These are phyloP conservation scores for Porpolomopsis calyptriformis DNA, from an alignment of 768 basidiomycete genomes.

Conservation along the genomic window DNA sequence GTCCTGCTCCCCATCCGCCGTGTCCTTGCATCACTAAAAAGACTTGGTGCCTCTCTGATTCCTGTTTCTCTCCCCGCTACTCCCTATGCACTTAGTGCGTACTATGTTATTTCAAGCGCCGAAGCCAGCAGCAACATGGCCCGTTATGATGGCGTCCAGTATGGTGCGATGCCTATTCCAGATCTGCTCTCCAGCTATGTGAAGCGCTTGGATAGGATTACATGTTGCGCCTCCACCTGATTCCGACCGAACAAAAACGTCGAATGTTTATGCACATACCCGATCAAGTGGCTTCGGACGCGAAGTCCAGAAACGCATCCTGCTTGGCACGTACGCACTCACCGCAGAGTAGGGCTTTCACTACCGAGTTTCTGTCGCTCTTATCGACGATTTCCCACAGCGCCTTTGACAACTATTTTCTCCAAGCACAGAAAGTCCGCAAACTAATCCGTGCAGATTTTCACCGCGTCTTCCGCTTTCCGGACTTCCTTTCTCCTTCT, in stretches of 20 bases:
- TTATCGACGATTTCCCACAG: slow-evolving; percentile 31
- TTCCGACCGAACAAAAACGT: slow-evolving; percentile 37
- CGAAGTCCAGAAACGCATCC: slow-evolving; percentile 79
- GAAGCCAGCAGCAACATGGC: slow-evolving; percentile 91
- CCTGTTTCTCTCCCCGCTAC: slow-evolving; percentile 65
- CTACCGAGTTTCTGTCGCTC: neutral
- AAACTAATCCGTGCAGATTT: slow-evolving; percentile 66
- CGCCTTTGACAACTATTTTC: slow-evolving; percentile 95
- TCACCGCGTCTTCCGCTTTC: slow-evolving; percentile 49
- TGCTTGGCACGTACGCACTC: slow-evolving; percentile 86
- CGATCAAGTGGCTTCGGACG: slow-evolving; percentile 66
- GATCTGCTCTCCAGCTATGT: neutral
- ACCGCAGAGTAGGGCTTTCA: slow-evolving; percentile 66
- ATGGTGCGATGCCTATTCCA: slow-evolving; percentile 36
- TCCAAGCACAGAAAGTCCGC: slow-evolving; percentile 82
- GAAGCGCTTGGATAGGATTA: slow-evolving; percentile 31
- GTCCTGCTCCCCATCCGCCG: slow-evolving; percentile 37
- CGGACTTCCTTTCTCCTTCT: slow-evolving; percentile 36
- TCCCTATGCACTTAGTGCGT: slow-evolving; percentile 74
- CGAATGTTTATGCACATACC: slow-evolving; percentile 51
- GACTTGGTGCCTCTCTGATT: slow-evolving; percentile 53
- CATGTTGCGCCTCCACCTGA: slow-evolving; percentile 34
- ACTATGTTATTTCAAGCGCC: slow-evolving; percentile 92
- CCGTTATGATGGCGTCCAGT: slow-evolving; percentile 80
- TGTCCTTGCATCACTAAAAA: slow-evolving; percentile 29